Evolutionary conservation across 1,284 basidiomycete genomes (phyloP).

Genomic region (Heterobasidion annosum): DNA sequence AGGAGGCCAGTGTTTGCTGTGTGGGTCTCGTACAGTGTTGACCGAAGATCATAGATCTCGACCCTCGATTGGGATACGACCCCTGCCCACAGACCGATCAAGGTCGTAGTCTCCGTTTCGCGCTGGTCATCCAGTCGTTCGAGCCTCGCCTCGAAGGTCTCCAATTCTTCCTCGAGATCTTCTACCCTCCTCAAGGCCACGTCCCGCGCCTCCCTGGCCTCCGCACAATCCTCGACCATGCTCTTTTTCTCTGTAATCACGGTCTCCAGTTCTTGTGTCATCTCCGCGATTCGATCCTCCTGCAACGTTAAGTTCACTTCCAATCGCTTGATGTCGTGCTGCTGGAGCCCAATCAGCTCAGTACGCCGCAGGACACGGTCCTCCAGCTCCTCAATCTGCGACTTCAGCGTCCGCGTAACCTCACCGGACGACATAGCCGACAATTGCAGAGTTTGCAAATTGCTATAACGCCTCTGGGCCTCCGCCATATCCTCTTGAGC

Average conservation of each 20-base stretch:
- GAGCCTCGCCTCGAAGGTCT: constrained; percentile 37
- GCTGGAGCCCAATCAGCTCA: constrained; percentile 63
- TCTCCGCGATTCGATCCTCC: constrained; percentile 62
- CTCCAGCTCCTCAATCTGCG: constrained; percentile 59
- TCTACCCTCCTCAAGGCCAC: constrained; percentile 37
- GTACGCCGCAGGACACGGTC: constrained; percentile 48
- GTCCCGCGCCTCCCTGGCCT: constrained; percentile 61
- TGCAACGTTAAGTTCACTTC: constrained; percentile 64
- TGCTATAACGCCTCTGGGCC: constrained; percentile 47
- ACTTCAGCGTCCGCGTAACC: constrained; percentile 41
- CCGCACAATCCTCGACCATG: constrained; percentile 74
- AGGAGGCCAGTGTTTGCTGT: not conserved
- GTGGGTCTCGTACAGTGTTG: constrained; percentile 7
- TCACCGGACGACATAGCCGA: constrained; percentile 48
- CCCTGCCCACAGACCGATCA: constrained; percentile 21
- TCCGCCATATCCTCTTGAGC: constrained; percentile 44
- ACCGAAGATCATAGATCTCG: not conserved
- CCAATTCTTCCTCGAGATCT: constrained; percentile 37
- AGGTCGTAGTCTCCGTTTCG: not conserved
- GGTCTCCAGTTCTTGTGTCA: constrained; percentile 57
- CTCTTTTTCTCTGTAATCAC: constrained; percentile 56
- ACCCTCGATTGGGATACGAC: constrained; percentile 16
- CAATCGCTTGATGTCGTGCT: constrained; percentile 64
- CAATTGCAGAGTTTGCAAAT: constrained; percentile 55
- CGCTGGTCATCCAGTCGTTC: constrained; percentile 8